Evolutionary conservation across 2,329 filamentous ascomycete species (phyloP).

Genomic region (Fusarium continuum): DNA sequence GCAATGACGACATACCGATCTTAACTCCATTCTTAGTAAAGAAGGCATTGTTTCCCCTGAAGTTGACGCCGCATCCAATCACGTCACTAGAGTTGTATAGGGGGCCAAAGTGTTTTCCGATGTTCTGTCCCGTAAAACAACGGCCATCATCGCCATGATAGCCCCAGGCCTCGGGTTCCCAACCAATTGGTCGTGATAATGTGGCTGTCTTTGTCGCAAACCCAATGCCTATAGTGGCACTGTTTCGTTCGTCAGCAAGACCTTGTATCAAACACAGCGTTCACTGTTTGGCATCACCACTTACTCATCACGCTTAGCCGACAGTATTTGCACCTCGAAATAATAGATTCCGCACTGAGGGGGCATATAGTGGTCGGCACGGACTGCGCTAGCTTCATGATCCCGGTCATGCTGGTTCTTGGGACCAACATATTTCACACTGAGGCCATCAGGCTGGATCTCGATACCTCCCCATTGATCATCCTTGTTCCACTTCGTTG

Average conservation of each 20-base stretch:
- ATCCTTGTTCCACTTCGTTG: constrained; percentile 81
- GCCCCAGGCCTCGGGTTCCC: constrained; percentile 74
- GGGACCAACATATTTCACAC: constrained; percentile 68
- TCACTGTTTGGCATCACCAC: constrained; percentile 42
- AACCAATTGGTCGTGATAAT: constrained; percentile 67
- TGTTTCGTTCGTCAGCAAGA: constrained; percentile 42
- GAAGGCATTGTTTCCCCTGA: constrained; percentile 70
- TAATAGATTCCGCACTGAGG: constrained; percentile 94
- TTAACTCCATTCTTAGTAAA: constrained; percentile 72
- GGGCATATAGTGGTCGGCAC: constrained; percentile 88
- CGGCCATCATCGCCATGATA: constrained; percentile 76
- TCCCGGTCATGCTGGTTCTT: constrained; percentile 62
- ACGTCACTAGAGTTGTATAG: constrained; percentile 65
- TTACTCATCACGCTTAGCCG: constrained; percentile 64
- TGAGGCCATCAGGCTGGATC: constrained; percentile 75
- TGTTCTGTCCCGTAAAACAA: constrained; percentile 64
- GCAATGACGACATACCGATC: constrained; percentile 56
- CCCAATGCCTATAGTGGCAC: constrained; percentile 69
- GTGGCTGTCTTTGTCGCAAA: constrained; percentile 65
- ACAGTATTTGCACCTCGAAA: constrained; percentile 73
- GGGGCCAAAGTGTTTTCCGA: constrained; percentile 66
- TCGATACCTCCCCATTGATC: constrained; percentile 82
- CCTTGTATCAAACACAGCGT: not conserved
- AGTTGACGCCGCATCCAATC: constrained; percentile 74
- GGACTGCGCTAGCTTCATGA: constrained; percentile 82